These are phyloP conservation scores for Xylaria sp. DNA, from an alignment of 2,329 filamentous ascomycete species.

Conservation along the genomic window DNA sequence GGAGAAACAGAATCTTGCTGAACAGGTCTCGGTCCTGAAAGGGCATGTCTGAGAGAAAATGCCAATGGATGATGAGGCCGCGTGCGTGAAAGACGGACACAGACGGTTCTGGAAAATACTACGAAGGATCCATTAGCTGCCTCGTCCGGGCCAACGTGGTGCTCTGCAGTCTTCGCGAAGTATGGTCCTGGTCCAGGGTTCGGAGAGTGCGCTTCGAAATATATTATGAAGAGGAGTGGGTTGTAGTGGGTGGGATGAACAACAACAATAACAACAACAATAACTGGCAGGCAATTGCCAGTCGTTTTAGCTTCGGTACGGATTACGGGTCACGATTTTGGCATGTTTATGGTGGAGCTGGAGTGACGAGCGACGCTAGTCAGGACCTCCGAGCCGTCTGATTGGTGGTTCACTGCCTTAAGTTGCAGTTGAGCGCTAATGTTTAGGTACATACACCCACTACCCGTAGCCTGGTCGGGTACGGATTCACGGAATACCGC, in stretches of 20 bases:
- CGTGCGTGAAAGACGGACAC: constrained; percentile 11
- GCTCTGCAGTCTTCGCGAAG: constrained; percentile 9
- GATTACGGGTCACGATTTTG: constrained; percentile 30
- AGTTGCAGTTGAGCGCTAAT: constrained; percentile 20
- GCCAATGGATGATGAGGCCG: constrained; percentile 2
- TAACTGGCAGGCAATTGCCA: constrained; percentile 13
- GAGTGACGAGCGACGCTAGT: constrained; percentile 29
- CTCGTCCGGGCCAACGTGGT: constrained; percentile 11
- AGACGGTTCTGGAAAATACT: constrained; percentile 12
- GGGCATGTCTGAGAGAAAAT: constrained; percentile 17
- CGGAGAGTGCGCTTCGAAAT: constrained; percentile 18
- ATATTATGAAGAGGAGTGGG: constrained; percentile 24
- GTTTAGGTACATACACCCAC: background rate
- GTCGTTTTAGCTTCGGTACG: constrained; percentile 17
- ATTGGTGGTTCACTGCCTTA: constrained; percentile 31
- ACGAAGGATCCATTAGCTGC: constrained; percentile 14
- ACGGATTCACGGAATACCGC: background rate
- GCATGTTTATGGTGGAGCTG: constrained; percentile 40
- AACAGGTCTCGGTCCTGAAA: constrained; percentile 9
- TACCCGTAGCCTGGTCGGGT: background rate
- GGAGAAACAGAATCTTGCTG: constrained; percentile 6
- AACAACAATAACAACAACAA: constrained; percentile 16
- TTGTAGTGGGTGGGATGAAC: constrained; percentile 15
- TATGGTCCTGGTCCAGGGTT: constrained; percentile 23
- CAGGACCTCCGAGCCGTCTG: constrained; percentile 22